A percentile compares a stretch with the other conserved stretches of the same genome.
Conservation (phyloP, 805 yeast species). For the Jamesozyma hellenica region DNA sequence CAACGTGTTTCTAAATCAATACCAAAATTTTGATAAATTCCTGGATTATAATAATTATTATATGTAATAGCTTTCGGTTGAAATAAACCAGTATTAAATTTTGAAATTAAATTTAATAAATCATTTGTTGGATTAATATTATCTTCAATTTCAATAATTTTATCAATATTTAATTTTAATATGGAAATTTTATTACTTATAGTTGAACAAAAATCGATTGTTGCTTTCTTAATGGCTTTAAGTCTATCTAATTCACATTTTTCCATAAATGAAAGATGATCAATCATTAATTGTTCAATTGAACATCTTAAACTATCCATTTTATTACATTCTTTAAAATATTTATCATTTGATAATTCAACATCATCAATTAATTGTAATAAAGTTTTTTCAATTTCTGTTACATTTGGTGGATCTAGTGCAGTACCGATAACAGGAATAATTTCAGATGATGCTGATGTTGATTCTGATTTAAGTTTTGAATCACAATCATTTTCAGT, state of each 20-base stretch:
- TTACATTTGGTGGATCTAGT: conserved; percentile 10
- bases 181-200: conserved; percentile 51
- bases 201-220: conserved; percentile 60
- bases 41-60: conserved; percentile 69
- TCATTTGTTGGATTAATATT: conserved; percentile 63
- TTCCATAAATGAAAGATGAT: conserved; percentile 68
- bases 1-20: conserved; percentile 64
- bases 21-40: conserved; percentile 65
- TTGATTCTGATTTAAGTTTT: too few species aligned
- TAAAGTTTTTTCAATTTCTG: conserved; percentile 36
- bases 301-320: conserved; percentile 62
- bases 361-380: conserved; percentile 49
- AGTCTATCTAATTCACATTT: conserved; percentile 73
- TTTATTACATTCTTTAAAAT: conserved; percentile 43
- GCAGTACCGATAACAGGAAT: not conserved
- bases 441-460: too few species aligned
- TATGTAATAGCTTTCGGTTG: conserved; percentile 62
- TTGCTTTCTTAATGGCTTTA: conserved; percentile 64
- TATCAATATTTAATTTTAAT: conserved; percentile 50
- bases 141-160: conserved; percentile 55
- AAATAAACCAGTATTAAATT: conserved; percentile 64
- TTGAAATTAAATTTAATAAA: conserved; percentile 52
- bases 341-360: conserved; percentile 44
- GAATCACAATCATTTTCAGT: not conserved
- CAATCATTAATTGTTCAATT: conserved; percentile 62